Evolutionary conservation across 768 basidiomycete species (phyloP).

Genomic region (Russula foetens): DNA sequence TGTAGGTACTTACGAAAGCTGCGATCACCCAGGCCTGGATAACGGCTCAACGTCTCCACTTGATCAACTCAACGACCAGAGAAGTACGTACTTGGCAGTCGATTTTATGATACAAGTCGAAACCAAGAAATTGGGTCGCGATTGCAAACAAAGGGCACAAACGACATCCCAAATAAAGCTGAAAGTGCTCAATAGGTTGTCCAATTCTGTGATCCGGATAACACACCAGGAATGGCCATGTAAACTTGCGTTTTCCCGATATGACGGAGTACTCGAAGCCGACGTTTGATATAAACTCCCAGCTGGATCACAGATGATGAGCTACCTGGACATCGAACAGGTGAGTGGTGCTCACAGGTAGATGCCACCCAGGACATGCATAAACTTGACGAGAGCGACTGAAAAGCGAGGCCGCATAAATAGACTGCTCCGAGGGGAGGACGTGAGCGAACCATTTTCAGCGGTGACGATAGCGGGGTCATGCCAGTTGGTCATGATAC

Average conservation of each 20-base stretch:
- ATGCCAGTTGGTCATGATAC: conserved; percentile 6
- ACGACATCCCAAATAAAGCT: conserved; percentile 17
- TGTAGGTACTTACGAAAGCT: conserved; percentile 2
- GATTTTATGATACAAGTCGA: neutral
- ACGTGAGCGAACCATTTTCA: neutral
- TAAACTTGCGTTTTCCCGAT: conserved; percentile 4
- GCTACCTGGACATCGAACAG: too few relatives aligned
- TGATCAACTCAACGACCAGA: too few relatives aligned
- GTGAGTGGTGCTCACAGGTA: conserved; percentile 6
- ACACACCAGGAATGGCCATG: conserved; percentile 10
- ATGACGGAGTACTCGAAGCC: conserved; percentile 10
- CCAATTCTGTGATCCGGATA: neutral
- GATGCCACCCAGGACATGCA: conserved; percentile 7
- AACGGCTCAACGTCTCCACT: neutral
- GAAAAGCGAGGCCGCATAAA: neutral
- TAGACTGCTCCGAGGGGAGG: neutral
- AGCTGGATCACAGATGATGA: neutral
- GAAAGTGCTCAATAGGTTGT: neutral
- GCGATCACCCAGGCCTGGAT: conserved; percentile 1
- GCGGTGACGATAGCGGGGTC: neutral
- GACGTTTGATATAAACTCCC: conserved; percentile 7
- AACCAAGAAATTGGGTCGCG: neutral
- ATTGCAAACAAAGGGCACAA: conserved; percentile 1
- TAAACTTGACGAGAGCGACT: conserved; percentile 9
- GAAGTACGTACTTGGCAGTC: too few relatives aligned